Evolutionary conservation across 2,329 filamentous ascomycete species (phyloP).

Genomic region (Aspergillus sp.): DNA sequence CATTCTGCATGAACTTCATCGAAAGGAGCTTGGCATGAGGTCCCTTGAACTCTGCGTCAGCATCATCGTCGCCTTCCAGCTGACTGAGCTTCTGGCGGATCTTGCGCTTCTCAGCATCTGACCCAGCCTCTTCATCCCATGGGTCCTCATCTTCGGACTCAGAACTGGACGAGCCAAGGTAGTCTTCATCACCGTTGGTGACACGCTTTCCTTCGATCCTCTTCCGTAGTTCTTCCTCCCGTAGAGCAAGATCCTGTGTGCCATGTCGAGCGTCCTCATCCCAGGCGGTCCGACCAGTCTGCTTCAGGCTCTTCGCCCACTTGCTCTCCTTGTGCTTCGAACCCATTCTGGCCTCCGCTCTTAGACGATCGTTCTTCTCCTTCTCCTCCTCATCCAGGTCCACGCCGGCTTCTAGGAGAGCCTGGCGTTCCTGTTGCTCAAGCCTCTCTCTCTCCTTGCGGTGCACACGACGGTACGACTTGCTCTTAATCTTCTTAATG

Average conservation of each 20-base stretch:
- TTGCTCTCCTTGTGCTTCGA: conserved; percentile 84
- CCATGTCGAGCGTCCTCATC: conserved; percentile 81
- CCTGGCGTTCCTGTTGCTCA: conserved; percentile 59
- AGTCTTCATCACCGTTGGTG: conserved; percentile 63
- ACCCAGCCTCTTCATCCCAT: conserved; percentile 57
- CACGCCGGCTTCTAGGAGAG: conserved; percentile 60
- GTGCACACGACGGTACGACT: conserved; percentile 88
- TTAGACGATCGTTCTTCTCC: conserved; percentile 68
- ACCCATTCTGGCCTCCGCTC: conserved; percentile 83
- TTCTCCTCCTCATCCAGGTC: conserved; percentile 65
- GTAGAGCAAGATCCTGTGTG: conserved; percentile 76
- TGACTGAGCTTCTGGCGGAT: conserved; percentile 47
- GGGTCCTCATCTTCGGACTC: conserved; percentile 63
- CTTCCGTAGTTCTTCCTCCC: conserved; percentile 77
- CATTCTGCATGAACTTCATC: conserved; percentile 94
- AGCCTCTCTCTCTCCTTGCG: conserved; percentile 71
- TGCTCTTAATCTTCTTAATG: conserved; percentile 99
- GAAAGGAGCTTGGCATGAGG: conserved; percentile 70
- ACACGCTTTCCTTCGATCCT: conserved; percentile 74
- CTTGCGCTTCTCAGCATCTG: conserved; percentile 40
- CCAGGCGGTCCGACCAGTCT: conserved; percentile 79
- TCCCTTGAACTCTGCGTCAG: conserved; percentile 38
- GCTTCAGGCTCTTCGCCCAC: conserved; percentile 84
- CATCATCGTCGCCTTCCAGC: conserved; percentile 53
- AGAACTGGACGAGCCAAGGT: conserved; percentile 55